Conservation (phyloP, 2,329 filamentous ascomycete species). For the Diaporthe ilicicola region DNA sequence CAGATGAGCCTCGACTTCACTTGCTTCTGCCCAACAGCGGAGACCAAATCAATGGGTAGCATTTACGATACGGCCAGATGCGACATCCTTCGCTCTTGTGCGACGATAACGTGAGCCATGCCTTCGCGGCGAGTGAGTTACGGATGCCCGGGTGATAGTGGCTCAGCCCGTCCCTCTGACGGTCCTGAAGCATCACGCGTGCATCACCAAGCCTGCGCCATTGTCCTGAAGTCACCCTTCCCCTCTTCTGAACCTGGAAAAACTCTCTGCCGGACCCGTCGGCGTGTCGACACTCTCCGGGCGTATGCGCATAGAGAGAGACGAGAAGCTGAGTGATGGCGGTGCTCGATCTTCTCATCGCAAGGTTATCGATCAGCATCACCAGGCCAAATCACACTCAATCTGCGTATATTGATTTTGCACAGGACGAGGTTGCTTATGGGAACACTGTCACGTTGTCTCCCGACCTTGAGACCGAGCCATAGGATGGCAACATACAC, state of each 20-base stretch:
- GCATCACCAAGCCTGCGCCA: not conserved
- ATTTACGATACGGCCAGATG: not conserved
- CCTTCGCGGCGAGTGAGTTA: not conserved
- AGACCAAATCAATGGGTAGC: not conserved
- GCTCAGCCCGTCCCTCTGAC: constrained; percentile 19
- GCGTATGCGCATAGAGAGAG: not conserved
- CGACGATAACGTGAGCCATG: constrained; percentile 17
- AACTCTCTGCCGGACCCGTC: not conserved
- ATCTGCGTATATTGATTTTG: not conserved
- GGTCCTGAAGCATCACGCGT: constrained; percentile 16
- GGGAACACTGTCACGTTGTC: not conserved
- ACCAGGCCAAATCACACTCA: not conserved
- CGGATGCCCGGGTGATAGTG: constrained; percentile 15
- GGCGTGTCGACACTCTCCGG: not conserved
- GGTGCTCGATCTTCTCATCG: not conserved
- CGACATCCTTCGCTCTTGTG: not conserved
- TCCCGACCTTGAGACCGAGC: not conserved
- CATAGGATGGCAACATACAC: not conserved
- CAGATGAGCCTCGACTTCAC: not conserved
- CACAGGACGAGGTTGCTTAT: not conserved
- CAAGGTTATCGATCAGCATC: not conserved
- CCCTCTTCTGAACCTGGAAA: not conserved
- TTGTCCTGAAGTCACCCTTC: not conserved
- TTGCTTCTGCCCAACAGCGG: not conserved
- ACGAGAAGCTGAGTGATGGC: not conserved